Percentiles rank a stretch among this genome's conserved stretches.
Conservation (phyloP, 179 eudicot genomes). For the Patellifolia procumbens region DNA sequence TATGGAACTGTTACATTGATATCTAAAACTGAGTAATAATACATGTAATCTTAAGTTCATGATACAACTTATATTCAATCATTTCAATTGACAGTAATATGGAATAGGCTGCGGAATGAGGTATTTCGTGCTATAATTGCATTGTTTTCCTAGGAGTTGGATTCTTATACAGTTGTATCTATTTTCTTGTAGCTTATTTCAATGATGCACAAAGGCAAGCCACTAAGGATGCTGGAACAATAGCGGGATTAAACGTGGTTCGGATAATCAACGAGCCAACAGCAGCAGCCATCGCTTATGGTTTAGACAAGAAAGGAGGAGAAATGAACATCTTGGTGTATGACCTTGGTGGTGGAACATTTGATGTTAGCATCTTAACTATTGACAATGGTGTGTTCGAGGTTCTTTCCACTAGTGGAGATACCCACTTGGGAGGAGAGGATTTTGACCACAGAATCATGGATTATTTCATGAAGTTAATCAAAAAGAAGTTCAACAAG, state of each 20-base stretch:
- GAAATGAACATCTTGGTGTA: conserved; percentile 43
- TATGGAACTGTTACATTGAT: too few species aligned
- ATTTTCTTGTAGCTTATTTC: conserved; percentile 36
- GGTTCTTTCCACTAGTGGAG: conserved; percentile 43
- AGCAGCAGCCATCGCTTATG: conserved; percentile 43
- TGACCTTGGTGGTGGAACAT: conserved; percentile 46
- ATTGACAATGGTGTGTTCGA: conserved; percentile 43
- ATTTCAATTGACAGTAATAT: too few species aligned
- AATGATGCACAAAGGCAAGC: conserved; percentile 48
- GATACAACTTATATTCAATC: too few species aligned
- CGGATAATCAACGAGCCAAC: conserved; percentile 45
- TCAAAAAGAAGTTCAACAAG: conserved; percentile 41
- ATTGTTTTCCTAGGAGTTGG: not conserved
- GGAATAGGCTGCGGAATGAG: too few species aligned
- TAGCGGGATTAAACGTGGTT: conserved; percentile 41
- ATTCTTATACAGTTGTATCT: not conserved
- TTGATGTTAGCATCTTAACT: conserved; percentile 40
- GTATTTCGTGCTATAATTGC: too few species aligned
- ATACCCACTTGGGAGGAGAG: conserved; percentile 47
- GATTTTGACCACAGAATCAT: conserved; percentile 43
- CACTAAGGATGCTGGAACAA: conserved; percentile 42
- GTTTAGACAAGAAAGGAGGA: conserved; percentile 40
- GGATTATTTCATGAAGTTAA: conserved; percentile 42
- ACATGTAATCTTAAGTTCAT: not conserved
- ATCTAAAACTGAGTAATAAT: too few species aligned